A percentile compares a stretch with the other conserved stretches of the same genome.
Evolutionary conservation across 805 yeast species (phyloP).

Genomic region (Pichia insulana): DNA sequence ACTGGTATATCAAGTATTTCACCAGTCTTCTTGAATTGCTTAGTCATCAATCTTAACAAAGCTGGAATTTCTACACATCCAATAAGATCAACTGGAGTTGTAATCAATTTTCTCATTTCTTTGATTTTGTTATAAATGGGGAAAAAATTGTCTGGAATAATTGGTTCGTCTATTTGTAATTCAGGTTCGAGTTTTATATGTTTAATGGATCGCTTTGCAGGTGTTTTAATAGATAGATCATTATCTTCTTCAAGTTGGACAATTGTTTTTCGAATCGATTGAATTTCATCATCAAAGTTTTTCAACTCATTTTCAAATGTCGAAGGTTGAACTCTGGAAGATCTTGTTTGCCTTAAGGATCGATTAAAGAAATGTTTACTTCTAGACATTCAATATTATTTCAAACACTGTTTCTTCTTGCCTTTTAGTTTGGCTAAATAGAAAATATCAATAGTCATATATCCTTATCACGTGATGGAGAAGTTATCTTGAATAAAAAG

Average conservation of each 20-base stretch:
- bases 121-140: slow-evolving; percentile 52
- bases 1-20: slow-evolving; percentile 2
- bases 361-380: slow-evolving; percentile 8
- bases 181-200: slow-evolving; percentile 9
- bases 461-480: too few relatives aligned
- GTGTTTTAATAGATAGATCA: background rate
- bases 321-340: too few relatives aligned
- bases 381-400: slow-evolving; percentile 7
- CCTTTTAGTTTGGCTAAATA: background rate
- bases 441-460: background rate
- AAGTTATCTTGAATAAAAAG: too few relatives aligned
- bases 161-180: background rate
- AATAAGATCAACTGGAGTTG: slow-evolving; percentile 83
- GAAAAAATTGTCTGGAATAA: slow-evolving; percentile 33
- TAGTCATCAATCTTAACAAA: slow-evolving; percentile 29
- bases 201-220: slow-evolving; percentile 3
- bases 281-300: slow-evolving; percentile 4
- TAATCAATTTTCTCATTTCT: slow-evolving; percentile 52
- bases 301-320: background rate
- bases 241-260: background rate
- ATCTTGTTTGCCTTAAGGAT: too few relatives aligned
- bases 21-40: slow-evolving; percentile 6
- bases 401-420: too few relatives aligned
- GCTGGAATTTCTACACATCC: slow-evolving; percentile 67
- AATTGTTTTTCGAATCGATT: background rate